phyloP scores from a whole-genome alignment of 345 rosid genomes.

The Rhodamnia argentea region DNA sequence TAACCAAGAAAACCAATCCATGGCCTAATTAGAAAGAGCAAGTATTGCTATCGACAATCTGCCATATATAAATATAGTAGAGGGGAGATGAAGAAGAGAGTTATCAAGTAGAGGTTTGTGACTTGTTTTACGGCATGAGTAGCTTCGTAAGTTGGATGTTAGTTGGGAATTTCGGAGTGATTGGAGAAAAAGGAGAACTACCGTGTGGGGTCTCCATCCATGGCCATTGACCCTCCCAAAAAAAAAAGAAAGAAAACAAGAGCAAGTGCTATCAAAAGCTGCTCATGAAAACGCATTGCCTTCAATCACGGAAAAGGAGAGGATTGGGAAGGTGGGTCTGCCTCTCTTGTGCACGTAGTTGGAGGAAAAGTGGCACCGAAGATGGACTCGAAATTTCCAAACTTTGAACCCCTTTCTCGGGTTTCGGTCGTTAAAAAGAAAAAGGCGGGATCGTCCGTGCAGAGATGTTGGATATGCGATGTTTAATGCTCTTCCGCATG shows the following conservation, averaged over 20 bases:
- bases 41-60: not conserved
- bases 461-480: not conserved
- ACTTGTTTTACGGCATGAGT: not conserved
- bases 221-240: not conserved
- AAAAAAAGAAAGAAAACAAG: not conserved
- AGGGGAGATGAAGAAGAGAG: not conserved
- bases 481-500: not conserved
- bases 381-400: not conserved
- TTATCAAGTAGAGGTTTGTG: not conserved
- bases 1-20: slow-evolving; percentile 99
- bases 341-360: not conserved
- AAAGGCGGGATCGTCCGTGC: not conserved
- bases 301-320: not conserved
- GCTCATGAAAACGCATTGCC: not conserved
- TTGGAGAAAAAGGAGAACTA: not conserved
- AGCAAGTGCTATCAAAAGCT: not conserved
- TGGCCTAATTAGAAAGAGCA: not conserved
- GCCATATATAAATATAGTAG: not conserved
- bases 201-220: not conserved
- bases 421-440: not conserved
- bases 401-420: not conserved
- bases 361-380: not conserved
- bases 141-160: not conserved
- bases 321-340: not conserved
- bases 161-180: not conserved